Percentiles rank a stretch among this genome's conserved stretches.
Evolutionary conservation across 129 eudicot genomes (phyloP).

Genomic region (Flaveria sonorensis): DNA sequence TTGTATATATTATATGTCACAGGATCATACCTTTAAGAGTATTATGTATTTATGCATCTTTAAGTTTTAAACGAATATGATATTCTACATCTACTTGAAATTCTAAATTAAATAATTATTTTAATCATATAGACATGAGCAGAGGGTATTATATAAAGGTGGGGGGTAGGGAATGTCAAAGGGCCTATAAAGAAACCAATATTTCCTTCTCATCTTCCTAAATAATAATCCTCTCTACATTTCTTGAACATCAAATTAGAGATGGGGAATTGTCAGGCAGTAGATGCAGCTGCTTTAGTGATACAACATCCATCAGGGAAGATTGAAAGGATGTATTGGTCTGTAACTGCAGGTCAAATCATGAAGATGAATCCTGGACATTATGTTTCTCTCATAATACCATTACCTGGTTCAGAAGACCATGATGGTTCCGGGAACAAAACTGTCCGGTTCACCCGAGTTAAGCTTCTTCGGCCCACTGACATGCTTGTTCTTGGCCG

Average conservation of each 20-base stretch:
- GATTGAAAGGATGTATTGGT: constrained; percentile 85
- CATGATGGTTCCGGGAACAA: constrained; percentile 37
- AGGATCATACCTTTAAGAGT: not conserved
- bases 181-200: constrained; percentile 18
- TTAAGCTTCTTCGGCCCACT: constrained; percentile 77
- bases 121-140: not conserved
- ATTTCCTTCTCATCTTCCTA: constrained; percentile 25
- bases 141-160: constrained; percentile 32
- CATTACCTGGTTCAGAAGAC: constrained; percentile 41
- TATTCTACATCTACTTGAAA: not conserved
- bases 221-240: constrained; percentile 1
- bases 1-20: no score
- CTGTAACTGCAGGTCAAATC: constrained; percentile 67
- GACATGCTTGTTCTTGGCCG: constrained; percentile 75
- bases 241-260: constrained; percentile 7
- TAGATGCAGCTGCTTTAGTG: constrained; percentile 93
- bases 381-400: constrained; percentile 88
- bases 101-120: not conserved
- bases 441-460: constrained; percentile 55
- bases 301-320: constrained; percentile 90
- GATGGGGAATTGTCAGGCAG: constrained; percentile 97
- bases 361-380: constrained; percentile 96
- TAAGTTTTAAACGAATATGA: not conserved
- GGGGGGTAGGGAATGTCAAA: constrained; percentile 6
- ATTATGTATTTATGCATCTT: no score